These are phyloP conservation scores for Diplodia seriata DNA, from an alignment of 2,329 filamentous ascomycete genomes.

Conservation along the genomic window DNA sequence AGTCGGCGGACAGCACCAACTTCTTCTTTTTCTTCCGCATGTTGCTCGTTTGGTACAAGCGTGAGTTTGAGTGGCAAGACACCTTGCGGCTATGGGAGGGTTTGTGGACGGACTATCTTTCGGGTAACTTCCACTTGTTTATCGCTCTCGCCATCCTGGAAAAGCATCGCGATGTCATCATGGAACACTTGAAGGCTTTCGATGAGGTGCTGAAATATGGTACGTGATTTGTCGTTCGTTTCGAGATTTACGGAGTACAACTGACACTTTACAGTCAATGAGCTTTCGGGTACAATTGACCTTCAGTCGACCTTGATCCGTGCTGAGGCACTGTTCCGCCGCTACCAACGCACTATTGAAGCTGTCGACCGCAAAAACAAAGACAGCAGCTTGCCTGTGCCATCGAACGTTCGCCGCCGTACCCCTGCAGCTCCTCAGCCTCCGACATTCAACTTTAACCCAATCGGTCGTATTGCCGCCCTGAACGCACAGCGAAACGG, in stretches of 20 bases:
- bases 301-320: conserved; percentile 83
- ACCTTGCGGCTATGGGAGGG: conserved; percentile 89
- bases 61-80: conserved; percentile 91
- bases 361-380: conserved; percentile 90
- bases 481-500: conserved; percentile 3
- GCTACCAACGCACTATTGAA: conserved; percentile 87
- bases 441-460: conserved; percentile 7
- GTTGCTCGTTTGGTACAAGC: conserved; percentile 98
- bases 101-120: conserved; percentile 91
- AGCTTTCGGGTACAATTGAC: conserved; percentile 92
- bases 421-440: conserved; percentile 44
- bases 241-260: not conserved
- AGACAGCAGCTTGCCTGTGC: conserved; percentile 64
- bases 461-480: conserved; percentile 23
- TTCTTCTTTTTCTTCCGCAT: conserved; percentile 99
- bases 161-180: conserved; percentile 95
- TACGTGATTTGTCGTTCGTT: conserved; percentile 54
- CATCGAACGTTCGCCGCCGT: conserved; percentile 53
- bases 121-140: conserved; percentile 91
- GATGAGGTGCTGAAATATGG: conserved; percentile 97
- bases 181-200: conserved; percentile 91
- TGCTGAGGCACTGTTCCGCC: conserved; percentile 85
- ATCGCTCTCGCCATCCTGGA: conserved; percentile 92
- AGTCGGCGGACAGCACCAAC: conserved; percentile 92
- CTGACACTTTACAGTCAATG: conserved; percentile 72